These are phyloP conservation scores for Suillus weaverae DNA, from an alignment of 768 basidiomycete species.

Conservation along the genomic window DNA sequence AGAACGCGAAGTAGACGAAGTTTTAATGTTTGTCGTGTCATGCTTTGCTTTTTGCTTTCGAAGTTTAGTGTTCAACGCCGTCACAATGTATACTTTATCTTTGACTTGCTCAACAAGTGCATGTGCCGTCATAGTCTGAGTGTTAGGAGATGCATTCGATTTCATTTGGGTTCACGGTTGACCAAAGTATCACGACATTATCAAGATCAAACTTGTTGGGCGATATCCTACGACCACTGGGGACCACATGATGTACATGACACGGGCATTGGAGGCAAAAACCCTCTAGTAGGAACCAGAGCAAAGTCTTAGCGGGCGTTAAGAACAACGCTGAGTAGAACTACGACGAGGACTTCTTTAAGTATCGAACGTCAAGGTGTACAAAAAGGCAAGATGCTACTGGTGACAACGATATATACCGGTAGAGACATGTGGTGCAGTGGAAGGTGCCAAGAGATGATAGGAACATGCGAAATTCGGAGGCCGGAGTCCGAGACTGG, in stretches of 20 bases:
- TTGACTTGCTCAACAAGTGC: background rate
- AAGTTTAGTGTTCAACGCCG: background rate
- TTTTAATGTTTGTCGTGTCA: background rate
- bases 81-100: background rate
- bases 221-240: background rate
- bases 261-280: background rate
- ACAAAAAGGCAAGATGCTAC: too few species aligned
- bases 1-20: conserved; percentile 5
- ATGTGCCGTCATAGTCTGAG: background rate
- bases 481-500: too few species aligned
- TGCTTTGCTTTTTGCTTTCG: conserved; percentile 3
- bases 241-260: background rate
- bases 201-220: background rate
- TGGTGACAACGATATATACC: too few species aligned
- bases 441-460: too few species aligned
- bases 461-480: too few species aligned
- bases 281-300: background rate
- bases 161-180: background rate
- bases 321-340: background rate
- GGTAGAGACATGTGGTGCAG: too few species aligned
- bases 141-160: background rate
- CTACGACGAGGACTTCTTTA: too few species aligned
- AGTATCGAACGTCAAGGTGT: too few species aligned
- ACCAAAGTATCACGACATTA: background rate
- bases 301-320: background rate